Evolutionary conservation across 768 basidiomycete species (phyloP).

Genomic region (Xanthoconium purpureum): DNA sequence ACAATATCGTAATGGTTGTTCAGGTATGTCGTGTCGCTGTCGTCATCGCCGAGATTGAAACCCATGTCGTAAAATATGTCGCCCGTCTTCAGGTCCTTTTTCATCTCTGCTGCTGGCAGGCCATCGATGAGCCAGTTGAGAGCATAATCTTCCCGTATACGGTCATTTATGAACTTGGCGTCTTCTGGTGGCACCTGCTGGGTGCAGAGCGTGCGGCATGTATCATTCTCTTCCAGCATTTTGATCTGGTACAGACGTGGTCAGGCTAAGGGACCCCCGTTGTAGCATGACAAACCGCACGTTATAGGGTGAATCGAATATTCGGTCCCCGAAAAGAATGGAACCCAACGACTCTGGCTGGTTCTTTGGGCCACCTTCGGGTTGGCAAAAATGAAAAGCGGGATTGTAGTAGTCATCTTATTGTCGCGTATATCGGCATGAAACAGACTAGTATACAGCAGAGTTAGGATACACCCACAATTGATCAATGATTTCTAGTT

Average conservation of each 20-base stretch:
- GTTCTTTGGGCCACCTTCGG: conserved; percentile 65
- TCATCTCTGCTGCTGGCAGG: conserved; percentile 92
- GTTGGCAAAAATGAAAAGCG: conserved; percentile 81
- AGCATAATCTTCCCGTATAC: conserved; percentile 89
- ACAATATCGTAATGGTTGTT: conserved; percentile 95
- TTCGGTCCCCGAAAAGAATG: conserved; percentile 95
- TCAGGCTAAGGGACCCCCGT: conserved; percentile 3
- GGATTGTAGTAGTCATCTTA: conserved; percentile 93
- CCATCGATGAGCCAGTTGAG: conserved; percentile 95
- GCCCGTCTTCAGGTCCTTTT: conserved; percentile 70
- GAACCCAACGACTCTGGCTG: conserved; percentile 87
- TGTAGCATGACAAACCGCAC: conserved; percentile 41
- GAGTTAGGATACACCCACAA: conserved; percentile 42
- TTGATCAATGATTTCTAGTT: conserved; percentile 86
- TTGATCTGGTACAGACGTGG: conserved; percentile 50
- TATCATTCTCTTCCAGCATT: conserved; percentile 74
- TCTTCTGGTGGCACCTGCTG: conserved; percentile 61
- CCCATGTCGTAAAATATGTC: conserved; percentile 92
- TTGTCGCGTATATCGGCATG: conserved; percentile 7
- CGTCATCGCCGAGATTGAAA: conserved; percentile 83
- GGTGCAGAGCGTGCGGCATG: conserved; percentile 75
- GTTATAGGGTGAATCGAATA: conserved; percentile 87
- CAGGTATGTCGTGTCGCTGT: conserved; percentile 63
- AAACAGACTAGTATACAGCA: background rate
- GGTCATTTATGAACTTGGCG: conserved; percentile 86